These are phyloP conservation scores for Rhodomyrtus psidioides DNA, from an alignment of 441 rosid species.

Conservation along the genomic window DNA sequence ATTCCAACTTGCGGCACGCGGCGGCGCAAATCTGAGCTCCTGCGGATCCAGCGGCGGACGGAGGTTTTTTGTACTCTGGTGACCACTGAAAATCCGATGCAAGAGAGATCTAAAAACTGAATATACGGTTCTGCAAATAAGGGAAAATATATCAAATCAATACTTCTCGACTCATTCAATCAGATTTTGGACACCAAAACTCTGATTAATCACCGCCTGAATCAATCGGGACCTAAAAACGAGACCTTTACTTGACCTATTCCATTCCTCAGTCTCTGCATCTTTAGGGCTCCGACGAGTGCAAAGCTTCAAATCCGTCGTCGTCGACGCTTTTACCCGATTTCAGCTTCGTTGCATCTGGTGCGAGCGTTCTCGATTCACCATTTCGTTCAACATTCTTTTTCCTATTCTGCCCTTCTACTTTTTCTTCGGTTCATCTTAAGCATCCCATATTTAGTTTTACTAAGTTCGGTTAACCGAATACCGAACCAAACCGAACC, in stretches of 20 bases:
- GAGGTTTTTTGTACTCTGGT: constrained; percentile 11
- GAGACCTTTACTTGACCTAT: neutral
- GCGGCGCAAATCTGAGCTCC: neutral
- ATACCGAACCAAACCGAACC: no score
- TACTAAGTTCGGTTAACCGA: no score
- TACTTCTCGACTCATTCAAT: neutral
- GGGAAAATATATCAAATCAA: neutral
- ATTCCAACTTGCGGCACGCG: no score
- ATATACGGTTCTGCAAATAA: neutral
- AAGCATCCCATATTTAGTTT: no score
- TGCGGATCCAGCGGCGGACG: neutral
- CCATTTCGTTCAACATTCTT: neutral
- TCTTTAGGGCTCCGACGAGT: neutral
- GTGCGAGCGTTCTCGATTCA: neutral
- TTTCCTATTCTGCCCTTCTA: neutral
- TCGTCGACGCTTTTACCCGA: neutral
- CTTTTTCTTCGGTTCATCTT: neutral
- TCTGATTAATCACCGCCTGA: neutral
- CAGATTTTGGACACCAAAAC: neutral
- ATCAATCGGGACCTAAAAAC: neutral
- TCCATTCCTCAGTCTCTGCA: neutral
- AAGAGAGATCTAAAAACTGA: neutral
- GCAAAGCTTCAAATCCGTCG: accelerated
- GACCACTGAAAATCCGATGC: neutral
- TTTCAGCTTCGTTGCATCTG: neutral